Evolutionary conservation across 306 rosid species (phyloP).

Genomic region (Acacia confusa): DNA sequence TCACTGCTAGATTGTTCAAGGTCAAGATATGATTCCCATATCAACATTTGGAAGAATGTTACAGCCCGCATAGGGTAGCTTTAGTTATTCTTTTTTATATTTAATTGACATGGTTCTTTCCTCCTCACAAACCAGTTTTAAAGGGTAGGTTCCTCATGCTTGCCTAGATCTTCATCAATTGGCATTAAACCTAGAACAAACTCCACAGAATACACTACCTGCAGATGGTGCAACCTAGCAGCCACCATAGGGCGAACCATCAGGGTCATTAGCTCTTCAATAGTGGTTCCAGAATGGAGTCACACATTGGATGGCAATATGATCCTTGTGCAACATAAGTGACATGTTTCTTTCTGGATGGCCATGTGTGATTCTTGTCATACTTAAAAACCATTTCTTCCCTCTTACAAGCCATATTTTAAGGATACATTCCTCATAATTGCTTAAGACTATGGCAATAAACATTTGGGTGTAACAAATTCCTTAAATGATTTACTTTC

Average conservation of each 20-base stretch:
- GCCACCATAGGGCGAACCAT: neutral
- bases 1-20: neutral
- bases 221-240: neutral
- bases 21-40: neutral
- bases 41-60: neutral
- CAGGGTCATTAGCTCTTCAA: neutral
- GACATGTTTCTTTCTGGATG: neutral
- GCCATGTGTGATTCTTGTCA: neutral
- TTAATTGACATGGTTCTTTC: neutral
- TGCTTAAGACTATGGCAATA: neutral
- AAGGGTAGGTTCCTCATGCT: neutral
- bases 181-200: neutral
- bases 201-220: neutral
- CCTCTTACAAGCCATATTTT: neutral
- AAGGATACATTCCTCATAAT: neutral
- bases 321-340: neutral
- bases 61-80: neutral
- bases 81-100: neutral
- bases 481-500: neutral
- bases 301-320: neutral
- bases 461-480: neutral
- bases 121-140: neutral
- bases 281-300: neutral
- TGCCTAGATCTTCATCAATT: neutral
- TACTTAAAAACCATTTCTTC: neutral